phyloP scores from a whole-genome alignment of 2,329 filamentous ascomycete genomes.

The Diaporthe ilicicola region DNA sequence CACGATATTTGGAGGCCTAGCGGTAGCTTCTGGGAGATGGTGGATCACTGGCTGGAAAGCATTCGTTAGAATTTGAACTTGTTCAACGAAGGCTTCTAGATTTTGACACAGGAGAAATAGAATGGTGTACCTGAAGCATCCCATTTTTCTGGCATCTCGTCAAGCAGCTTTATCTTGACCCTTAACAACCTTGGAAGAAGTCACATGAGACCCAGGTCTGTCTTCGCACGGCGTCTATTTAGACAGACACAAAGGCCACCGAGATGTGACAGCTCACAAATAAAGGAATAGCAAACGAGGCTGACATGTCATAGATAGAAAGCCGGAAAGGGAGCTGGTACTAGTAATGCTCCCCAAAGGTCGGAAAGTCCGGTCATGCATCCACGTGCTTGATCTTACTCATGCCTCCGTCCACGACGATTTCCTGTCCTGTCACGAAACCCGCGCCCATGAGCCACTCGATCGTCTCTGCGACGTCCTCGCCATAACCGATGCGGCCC shows the following conservation, averaged over 20 bases:
- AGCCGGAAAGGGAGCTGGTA: background rate
- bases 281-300: background rate
- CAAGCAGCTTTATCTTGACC: too few relatives aligned
- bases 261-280: background rate
- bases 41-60: background rate
- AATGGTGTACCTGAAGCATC: too few relatives aligned
- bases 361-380: constrained; percentile 13
- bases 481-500: constrained; percentile 53
- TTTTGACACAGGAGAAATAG: too few relatives aligned
- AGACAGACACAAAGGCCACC: background rate
- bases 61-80: background rate
- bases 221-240: background rate
- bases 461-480: constrained; percentile 53
- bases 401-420: constrained; percentile 41
- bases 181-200: too few relatives aligned
- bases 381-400: constrained; percentile 38
- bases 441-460: constrained; percentile 46
- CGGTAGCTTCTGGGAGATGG: background rate
- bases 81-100: too few relatives aligned
- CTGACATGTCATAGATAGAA: background rate
- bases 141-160: too few relatives aligned
- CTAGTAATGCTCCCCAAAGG: background rate
- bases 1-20: background rate
- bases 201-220: too few relatives aligned
- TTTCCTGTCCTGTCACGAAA: constrained; percentile 42